These are phyloP conservation scores for Trichoderma semiorbis DNA, from an alignment of 2,329 filamentous ascomycete species.

Conservation along the genomic window DNA sequence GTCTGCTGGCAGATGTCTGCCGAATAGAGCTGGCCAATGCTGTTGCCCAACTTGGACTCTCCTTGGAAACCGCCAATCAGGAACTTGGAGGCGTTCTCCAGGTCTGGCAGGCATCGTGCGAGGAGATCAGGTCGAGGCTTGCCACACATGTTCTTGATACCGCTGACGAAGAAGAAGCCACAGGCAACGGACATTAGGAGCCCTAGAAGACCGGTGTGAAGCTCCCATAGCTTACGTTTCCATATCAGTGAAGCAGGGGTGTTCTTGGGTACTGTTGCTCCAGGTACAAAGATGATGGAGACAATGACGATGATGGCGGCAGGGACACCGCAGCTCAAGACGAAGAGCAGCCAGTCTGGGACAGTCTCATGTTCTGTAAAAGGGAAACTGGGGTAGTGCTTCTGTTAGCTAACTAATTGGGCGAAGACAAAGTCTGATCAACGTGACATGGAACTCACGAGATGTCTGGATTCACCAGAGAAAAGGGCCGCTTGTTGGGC, in stretches of 20 bases:
- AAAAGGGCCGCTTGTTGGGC: conserved; percentile 69
- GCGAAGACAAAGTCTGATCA: neutral
- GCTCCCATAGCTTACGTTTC: conserved; percentile 85
- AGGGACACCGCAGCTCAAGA: conserved; percentile 64
- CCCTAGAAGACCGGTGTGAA: conserved; percentile 81
- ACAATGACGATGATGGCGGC: conserved; percentile 65
- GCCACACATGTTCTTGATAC: conserved; percentile 74
- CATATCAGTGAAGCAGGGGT: conserved; percentile 65
- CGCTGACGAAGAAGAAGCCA: conserved; percentile 77
- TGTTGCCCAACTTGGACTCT: conserved; percentile 34
- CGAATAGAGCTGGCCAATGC: conserved; percentile 67
- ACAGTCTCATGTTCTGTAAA: conserved; percentile 69
- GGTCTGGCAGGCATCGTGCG: conserved; percentile 71
- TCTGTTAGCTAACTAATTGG: conserved; percentile 14
- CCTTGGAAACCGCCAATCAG: conserved; percentile 59
- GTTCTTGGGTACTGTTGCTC: conserved; percentile 59
- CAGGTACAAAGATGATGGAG: conserved; percentile 68
- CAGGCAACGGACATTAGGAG: conserved; percentile 68
- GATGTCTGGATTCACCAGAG: conserved; percentile 68
- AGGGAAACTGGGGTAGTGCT: conserved; percentile 55
- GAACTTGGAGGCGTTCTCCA: conserved; percentile 57
- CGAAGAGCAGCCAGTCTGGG: conserved; percentile 58
- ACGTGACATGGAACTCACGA: conserved; percentile 44
- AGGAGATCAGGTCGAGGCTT: conserved; percentile 79
- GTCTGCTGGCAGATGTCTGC: conserved; percentile 70